These are phyloP conservation scores for Exsudoporus frostii DNA, from an alignment of 768 basidiomycete species.

Conservation along the genomic window DNA sequence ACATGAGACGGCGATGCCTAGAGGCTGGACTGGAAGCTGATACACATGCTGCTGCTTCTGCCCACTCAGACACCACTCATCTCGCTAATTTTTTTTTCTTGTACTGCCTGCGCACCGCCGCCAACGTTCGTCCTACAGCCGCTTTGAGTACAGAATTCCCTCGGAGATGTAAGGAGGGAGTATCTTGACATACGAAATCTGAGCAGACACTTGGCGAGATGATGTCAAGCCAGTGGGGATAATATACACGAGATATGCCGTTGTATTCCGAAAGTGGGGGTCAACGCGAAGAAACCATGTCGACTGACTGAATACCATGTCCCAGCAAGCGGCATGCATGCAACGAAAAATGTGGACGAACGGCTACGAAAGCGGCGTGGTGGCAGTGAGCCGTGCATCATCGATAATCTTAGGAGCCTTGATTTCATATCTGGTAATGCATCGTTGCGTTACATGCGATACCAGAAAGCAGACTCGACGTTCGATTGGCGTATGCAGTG, in stretches of 20 bases:
- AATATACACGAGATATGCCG: constrained; percentile 3
- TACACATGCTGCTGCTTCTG: constrained; percentile 25
- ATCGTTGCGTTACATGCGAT: constrained; percentile 17
- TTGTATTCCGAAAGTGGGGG: constrained; percentile 1
- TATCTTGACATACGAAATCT: background rate
- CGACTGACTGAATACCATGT: constrained; percentile 1
- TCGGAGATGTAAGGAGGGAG: constrained; percentile 20
- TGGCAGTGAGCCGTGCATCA: constrained; percentile 4
- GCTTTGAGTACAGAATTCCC: constrained; percentile 1
- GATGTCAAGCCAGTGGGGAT: constrained; percentile 2
- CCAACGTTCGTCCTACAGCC: background rate
- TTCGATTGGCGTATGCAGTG: constrained; percentile 11
- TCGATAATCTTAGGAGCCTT: constrained; percentile 25
- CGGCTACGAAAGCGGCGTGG: constrained; percentile 5
- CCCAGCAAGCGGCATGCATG: constrained; percentile 2
- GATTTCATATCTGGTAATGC: constrained; percentile 29
- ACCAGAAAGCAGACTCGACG: constrained; percentile 9
- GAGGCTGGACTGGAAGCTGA: constrained; percentile 26
- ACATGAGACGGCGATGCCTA: constrained; percentile 22
- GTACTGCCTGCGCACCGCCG: constrained; percentile 14
- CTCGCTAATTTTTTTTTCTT: constrained; percentile 19
- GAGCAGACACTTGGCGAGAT: background rate
- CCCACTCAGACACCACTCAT: constrained; percentile 29
- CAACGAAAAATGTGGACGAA: constrained; percentile 10
- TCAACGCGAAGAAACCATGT: constrained; percentile 5